Evolutionary conservation across 257 asterid species (phyloP).

Genomic region (Marsdenia floribunda): DNA sequence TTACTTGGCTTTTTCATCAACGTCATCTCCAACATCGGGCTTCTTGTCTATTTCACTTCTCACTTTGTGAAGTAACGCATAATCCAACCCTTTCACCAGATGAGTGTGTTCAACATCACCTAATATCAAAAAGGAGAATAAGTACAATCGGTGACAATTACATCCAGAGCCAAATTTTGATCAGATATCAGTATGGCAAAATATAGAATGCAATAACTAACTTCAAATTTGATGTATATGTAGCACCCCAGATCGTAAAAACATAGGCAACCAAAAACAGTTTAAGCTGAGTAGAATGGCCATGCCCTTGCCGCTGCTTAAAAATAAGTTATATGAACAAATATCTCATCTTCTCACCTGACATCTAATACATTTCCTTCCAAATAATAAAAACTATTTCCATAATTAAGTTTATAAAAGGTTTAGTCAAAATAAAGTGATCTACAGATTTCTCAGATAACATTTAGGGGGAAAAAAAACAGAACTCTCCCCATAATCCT

Average conservation of each 20-base stretch:
- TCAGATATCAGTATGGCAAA: background rate
- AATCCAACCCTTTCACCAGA: conserved; percentile 96
- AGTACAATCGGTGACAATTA: conserved; percentile 6
- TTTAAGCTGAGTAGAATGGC: background rate
- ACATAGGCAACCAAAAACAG: background rate
- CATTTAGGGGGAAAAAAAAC: background rate
- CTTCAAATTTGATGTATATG: background rate
- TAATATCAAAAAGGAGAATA: conserved; percentile 24
- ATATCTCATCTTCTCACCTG: background rate
- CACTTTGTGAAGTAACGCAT: conserved; percentile 89
- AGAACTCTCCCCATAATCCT: background rate
- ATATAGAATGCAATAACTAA: background rate
- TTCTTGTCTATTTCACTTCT: conserved; percentile 92
- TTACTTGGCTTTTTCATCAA: conserved; percentile 61
- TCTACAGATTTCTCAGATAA: background rate
- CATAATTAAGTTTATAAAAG: background rate
- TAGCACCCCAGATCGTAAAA: background rate
- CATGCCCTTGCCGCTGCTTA: background rate
- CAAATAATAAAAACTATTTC: background rate
- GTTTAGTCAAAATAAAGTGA: background rate
- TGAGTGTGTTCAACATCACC: conserved; percentile 99
- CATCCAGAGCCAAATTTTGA: background rate
- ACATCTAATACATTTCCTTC: background rate
- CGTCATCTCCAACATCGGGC: conserved; percentile 78
- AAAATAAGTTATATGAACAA: background rate